Evolutionary conservation across 2,329 filamentous ascomycete species (phyloP).

Genomic region (Pseudogymnoascus sp.): DNA sequence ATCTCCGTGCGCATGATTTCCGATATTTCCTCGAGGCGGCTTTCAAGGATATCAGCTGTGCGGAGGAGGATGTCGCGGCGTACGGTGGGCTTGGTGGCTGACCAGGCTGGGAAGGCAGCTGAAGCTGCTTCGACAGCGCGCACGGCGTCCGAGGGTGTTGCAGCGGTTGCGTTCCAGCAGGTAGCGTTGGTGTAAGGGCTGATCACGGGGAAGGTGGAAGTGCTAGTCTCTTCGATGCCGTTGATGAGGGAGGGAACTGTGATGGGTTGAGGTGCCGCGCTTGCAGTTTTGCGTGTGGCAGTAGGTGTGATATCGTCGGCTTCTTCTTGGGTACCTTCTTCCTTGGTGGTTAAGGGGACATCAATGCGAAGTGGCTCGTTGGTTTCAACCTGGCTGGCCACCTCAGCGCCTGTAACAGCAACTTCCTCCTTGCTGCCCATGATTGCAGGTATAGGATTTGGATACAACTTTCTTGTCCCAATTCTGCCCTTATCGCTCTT

Average conservation of each 20-base stretch:
- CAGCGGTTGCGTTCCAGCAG: slow-evolving; percentile 42
- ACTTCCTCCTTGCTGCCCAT: not conserved
- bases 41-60: slow-evolving; percentile 45
- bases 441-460: not conserved
- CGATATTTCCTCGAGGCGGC: slow-evolving; percentile 43
- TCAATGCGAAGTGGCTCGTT: not conserved
- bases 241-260: slow-evolving; percentile 40
- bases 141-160: slow-evolving; percentile 43
- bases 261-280: slow-evolving; percentile 8
- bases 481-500: not conserved
- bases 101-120: slow-evolving; percentile 51
- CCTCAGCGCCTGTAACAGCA: not conserved
- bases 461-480: not conserved
- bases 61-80: slow-evolving; percentile 49
- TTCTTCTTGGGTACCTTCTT: not conserved
- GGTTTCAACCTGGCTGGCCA: not conserved
- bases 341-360: not conserved
- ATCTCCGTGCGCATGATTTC: slow-evolving; percentile 49
- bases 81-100: slow-evolving; percentile 42
- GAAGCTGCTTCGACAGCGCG: slow-evolving; percentile 46
- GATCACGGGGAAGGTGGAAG: slow-evolving; percentile 39
- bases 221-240: slow-evolving; percentile 37
- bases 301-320: not conserved
- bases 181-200: slow-evolving; percentile 41
- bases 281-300: not conserved